Evolutionary conservation across 2,329 filamentous ascomycete genomes (phyloP), one percentile per base, ranked within the genome.

Genomic region (Colletotrichum orchidophilum): DNA sequence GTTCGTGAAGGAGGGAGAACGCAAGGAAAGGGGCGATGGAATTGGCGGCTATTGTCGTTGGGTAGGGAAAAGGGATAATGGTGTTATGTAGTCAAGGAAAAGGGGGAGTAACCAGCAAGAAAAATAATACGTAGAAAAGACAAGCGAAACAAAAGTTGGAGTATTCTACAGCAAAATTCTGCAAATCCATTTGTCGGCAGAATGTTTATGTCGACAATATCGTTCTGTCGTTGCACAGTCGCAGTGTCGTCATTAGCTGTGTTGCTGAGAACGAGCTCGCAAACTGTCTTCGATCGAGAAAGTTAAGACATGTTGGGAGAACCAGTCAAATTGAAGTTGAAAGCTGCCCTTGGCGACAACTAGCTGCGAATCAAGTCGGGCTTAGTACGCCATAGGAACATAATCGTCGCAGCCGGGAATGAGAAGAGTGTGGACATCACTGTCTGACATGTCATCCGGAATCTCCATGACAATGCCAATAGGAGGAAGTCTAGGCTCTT

Each of bases 351-450:
- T 26, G 13, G n/a, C n/a, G 29, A 53, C 13, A 39, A 13, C 27
- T 39, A 39, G 31, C 39, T 39, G 26, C 13, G 5, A 26, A 26
- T 59, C 33, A 71, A 24, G 24, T 46, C 53, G 33, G 26, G 53
- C 21, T 58, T 31, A 24, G 31, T 42, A 53, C 35, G 18, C 33
- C 58, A 42, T 46, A 68, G 33, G 64, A 59, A 71, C 33, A 46
- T 71, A 71, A n/a, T 71, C 53, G 29, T 71, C 69, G 39, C 52
- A 71, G 46, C 69, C 69, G 13, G 69, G 69, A 53, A 71, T 71
- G 46, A 71, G 53, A 27, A 71, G 55, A 12, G 54, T 69, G 26
- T 71, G 69, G 33, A 71, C 69, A 7, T 71, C 64, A 13, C 42
- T 63, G 24, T 71, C 59, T 8, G 69, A 69, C 58, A 71, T 59